Base-by-base conservation (phyloP, 2,329 filamentous ascomycete genomes). In the Aureobasidium sp. region DNA sequence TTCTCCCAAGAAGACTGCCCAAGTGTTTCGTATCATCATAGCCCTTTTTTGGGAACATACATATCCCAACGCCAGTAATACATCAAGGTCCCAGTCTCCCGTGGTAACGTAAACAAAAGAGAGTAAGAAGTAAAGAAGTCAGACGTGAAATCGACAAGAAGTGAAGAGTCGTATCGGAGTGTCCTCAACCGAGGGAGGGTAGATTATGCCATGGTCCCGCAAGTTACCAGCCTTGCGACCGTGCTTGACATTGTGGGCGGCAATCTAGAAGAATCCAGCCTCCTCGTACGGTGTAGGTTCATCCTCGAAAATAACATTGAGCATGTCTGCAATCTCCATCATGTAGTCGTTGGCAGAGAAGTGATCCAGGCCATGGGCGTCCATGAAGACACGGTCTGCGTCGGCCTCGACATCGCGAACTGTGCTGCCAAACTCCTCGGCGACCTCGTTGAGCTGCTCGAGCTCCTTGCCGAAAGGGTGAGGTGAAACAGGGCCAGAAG, bases 391-490 rank as follows among this genome's bases (percentile, higher is more conserved):
- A 69, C 90, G 82, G 73, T 95, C 91, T 61, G 90, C 88, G 48
- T 92, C 87, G 42, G 87, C 77, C 49, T 85, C 79, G n/a, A 82
- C 80, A 64, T 84, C 81, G 65, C 82, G 81, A 34, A 85, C 80
- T 0, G 74, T 76, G 52, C 73, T 72, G 45, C 86, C 85, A 68
- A 91, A 93, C 75, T 97, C 92, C 76, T 97, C 94, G 0, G 88
- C 93, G 17, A 97, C 83, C 75, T 97, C 94, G 59, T 91, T 91
- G 27, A 97, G 90, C 75, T 97, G 89, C 62, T 90, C 91, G 59
- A 97, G 80, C 75, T 99, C 94, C 56, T 88, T 87, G 59, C 90
- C 90, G 70, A 97, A 97, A 0, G 93, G 93, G 73, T 94, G 85
- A 20, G 45, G 34, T 49, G 75, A 68, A 79, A 39, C 74, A 82